Conservation (phyloP, 225 moss, liverwort and hornwort genomes). For the Physcomitrellopsis africana region DNA sequence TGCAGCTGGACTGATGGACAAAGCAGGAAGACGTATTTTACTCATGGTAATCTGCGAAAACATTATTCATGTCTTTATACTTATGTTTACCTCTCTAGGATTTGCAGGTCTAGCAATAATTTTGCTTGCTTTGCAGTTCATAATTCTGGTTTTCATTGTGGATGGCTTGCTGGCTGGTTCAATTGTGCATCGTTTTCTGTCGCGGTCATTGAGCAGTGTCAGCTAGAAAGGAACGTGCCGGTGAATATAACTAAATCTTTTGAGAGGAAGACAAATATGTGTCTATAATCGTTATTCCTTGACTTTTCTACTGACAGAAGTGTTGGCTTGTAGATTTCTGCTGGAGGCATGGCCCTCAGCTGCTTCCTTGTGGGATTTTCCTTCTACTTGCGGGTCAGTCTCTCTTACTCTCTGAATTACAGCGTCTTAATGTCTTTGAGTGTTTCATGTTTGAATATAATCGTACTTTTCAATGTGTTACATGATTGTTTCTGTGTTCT, state of each 20-base stretch:
- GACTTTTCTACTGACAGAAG: conserved; percentile 18
- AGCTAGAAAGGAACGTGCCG: background rate
- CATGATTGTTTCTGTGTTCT: background rate
- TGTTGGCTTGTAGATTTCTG: conserved; percentile 56
- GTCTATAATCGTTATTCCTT: background rate
- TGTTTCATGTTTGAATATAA: background rate
- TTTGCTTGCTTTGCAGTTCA: background rate
- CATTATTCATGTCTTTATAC: too few species aligned
- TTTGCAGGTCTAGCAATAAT: background rate
- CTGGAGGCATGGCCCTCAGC: conserved; percentile 82
- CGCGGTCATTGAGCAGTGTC: background rate
- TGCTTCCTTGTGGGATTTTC: conserved; percentile 79
- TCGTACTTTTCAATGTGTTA: background rate
- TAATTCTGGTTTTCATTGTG: background rate
- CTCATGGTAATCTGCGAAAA: conserved; percentile 60
- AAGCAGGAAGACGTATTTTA: conserved; percentile 84
- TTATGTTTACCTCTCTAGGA: background rate
- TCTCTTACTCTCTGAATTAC: background rate
- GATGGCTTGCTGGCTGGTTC: conserved; percentile 4
- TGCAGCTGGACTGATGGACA: conserved; percentile 83
- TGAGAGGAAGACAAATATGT: background rate
- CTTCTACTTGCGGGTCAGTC: conserved; percentile 80
- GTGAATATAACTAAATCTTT: background rate
- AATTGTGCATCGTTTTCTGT: conserved; percentile 1
- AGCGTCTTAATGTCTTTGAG: conserved; percentile 1